Conservation (phyloP, 1,284 basidiomycete genomes). For the Trametes polyzona region DNA sequence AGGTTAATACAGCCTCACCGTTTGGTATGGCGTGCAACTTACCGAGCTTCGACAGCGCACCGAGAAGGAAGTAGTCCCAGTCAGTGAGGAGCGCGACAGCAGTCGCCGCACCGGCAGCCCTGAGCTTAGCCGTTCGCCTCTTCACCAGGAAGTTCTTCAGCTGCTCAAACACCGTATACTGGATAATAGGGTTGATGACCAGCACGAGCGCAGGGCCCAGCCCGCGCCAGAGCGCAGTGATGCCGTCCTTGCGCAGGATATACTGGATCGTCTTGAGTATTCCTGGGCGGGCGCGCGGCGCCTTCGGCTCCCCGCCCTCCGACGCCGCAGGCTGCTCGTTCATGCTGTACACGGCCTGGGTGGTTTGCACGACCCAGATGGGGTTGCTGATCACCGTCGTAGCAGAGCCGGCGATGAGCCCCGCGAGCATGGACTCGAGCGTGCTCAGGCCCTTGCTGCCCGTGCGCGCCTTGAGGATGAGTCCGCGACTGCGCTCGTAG, state of each 20-base stretch:
- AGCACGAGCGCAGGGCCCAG: constrained; percentile 92
- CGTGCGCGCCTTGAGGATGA: constrained; percentile 58
- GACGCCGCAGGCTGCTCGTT: constrained; percentile 33
- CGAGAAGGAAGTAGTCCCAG: constrained; percentile 89
- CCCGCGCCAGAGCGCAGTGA: constrained; percentile 90
- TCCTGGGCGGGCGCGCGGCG: constrained; percentile 56
- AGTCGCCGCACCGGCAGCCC: constrained; percentile 45
- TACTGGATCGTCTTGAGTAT: constrained; percentile 71
- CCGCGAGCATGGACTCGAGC: constrained; percentile 88
- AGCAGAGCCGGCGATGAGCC: constrained; percentile 84
- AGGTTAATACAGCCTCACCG: neutral
- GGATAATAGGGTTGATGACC: constrained; percentile 94
- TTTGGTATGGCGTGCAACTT: constrained; percentile 32
- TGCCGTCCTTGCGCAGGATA: constrained; percentile 81
- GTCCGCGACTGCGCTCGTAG: constrained; percentile 70
- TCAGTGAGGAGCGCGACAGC: constrained; percentile 66
- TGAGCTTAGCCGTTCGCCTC: constrained; percentile 57
- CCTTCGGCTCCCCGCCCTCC: constrained; percentile 34
- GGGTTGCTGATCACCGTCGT: constrained; percentile 94
- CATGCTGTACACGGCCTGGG: constrained; percentile 78
- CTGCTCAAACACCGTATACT: constrained; percentile 88
- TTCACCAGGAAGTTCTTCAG: constrained; percentile 80
- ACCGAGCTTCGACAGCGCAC: constrained; percentile 87
- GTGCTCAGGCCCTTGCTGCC: constrained; percentile 78
- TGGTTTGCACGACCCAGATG: constrained; percentile 95